Conservation (phyloP, 305 asterid species). For the Solanum hybrid region DNA sequence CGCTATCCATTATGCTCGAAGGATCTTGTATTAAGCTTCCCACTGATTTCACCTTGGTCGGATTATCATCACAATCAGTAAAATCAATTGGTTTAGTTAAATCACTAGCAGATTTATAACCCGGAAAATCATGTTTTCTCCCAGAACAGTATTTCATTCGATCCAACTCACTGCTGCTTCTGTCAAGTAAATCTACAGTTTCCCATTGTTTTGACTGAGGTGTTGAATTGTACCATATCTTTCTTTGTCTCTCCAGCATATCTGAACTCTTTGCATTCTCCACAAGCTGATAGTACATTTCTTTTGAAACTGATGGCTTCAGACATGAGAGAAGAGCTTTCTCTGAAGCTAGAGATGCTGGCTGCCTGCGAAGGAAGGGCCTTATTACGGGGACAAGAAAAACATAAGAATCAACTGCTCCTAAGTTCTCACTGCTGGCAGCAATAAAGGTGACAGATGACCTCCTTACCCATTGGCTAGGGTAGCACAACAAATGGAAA, state of each 20-base stretch:
- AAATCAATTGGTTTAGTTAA: slow-evolving; percentile 28
- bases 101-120: slow-evolving; percentile 26
- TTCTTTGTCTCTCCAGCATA: slow-evolving; percentile 96
- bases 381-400: slow-evolving; percentile 87
- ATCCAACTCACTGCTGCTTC: slow-evolving; percentile 65
- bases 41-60: slow-evolving; percentile 42
- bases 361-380: slow-evolving; percentile 86
- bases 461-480: slow-evolving; percentile 93
- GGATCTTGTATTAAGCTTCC: slow-evolving; percentile 45
- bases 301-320: slow-evolving; percentile 86
- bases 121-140: slow-evolving; percentile 40
- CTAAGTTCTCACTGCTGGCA: slow-evolving; percentile 84
- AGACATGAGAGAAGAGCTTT: slow-evolving; percentile 76
- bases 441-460: slow-evolving; percentile 73
- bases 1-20: slow-evolving; percentile 32
- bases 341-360: slow-evolving; percentile 90
- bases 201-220: slow-evolving; percentile 70
- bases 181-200: slow-evolving; percentile 59
- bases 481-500: slow-evolving; percentile 81
- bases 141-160: slow-evolving; percentile 59
- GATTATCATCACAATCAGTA: slow-evolving; percentile 35
- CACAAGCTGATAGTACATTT: slow-evolving; percentile 60
- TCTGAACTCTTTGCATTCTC: slow-evolving; percentile 85
- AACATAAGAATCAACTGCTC: slow-evolving; percentile 98
- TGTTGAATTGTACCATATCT: slow-evolving; percentile 86